phyloP scores from a whole-genome alignment of 2,329 filamentous ascomycete genomes.

The Elsinoe necatrix region DNA sequence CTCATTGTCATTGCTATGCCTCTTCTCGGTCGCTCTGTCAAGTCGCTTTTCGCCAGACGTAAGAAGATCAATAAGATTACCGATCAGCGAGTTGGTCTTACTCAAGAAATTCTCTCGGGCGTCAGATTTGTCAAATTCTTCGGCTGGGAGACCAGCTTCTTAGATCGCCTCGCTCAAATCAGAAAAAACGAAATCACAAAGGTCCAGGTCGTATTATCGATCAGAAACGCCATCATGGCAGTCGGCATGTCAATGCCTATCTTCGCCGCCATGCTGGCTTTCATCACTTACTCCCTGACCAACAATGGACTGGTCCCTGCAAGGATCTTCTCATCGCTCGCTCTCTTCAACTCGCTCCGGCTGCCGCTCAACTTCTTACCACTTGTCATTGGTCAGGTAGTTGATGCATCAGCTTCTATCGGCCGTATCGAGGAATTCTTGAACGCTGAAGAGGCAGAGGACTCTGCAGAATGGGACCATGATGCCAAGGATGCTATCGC shows the following conservation, averaged over 20 bases:
- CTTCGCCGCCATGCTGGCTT: constrained; percentile 90
- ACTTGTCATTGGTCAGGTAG: constrained; percentile 77
- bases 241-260: constrained; percentile 80
- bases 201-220: constrained; percentile 75
- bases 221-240: constrained; percentile 77
- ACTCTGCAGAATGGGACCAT: constrained; percentile 54
- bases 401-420: constrained; percentile 80
- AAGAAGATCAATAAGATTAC: constrained; percentile 85
- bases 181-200: constrained; percentile 67
- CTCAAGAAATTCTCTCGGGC: constrained; percentile 83
- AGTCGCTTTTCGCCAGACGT: constrained; percentile 65
- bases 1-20: constrained; percentile 73
- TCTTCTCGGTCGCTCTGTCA: constrained; percentile 66
- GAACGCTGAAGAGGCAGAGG: constrained; percentile 72
- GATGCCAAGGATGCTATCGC: constrained; percentile 53
- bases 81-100: constrained; percentile 82
- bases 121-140: constrained; percentile 96
- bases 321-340: constrained; percentile 82
- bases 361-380: constrained; percentile 85
- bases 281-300: constrained; percentile 66
- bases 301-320: constrained; percentile 64
- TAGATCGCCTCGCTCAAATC: constrained; percentile 65
- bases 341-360: constrained; percentile 84
- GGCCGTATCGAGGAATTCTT: constrained; percentile 83
- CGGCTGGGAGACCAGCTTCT: constrained; percentile 85